Percentiles rank a stretch among this genome's conserved stretches.
These are phyloP conservation scores for Leccinum cinnamomeum DNA, from an alignment of 1,284 basidiomycete species.

Conservation along the genomic window DNA sequence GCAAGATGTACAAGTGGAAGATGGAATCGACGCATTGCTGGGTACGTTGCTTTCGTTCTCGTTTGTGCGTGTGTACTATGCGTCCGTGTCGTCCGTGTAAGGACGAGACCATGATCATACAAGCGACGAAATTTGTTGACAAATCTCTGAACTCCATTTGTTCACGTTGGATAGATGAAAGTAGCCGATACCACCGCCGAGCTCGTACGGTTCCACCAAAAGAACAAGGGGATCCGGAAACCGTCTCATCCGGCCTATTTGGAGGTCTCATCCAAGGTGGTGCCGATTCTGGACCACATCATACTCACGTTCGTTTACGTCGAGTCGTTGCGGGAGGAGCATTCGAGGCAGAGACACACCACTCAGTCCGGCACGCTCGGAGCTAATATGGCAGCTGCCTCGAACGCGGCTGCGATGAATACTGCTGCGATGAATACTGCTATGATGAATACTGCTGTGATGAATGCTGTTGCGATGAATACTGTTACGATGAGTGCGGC, in stretches of 20 bases:
- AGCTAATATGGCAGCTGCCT: too few relatives aligned
- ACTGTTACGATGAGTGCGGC: too few relatives aligned
- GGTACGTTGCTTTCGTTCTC: background rate
- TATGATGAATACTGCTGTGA: too few relatives aligned
- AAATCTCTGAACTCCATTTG: background rate
- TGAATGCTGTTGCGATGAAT: too few relatives aligned
- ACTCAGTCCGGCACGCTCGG: too few relatives aligned
- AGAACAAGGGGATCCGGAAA: constrained; percentile 21
- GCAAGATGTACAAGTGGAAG: constrained; percentile 30
- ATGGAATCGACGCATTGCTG: constrained; percentile 19
- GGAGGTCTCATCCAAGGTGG: constrained; percentile 17
- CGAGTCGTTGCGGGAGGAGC: constrained; percentile 19
- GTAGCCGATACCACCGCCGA: constrained; percentile 4
- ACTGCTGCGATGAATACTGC: too few relatives aligned
- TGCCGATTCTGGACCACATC: constrained; percentile 26
- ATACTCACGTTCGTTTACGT: constrained; percentile 27
- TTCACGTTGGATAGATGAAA: constrained; percentile 19
- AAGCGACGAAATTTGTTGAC: background rate
- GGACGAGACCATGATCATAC: background rate
- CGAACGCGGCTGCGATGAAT: too few relatives aligned
- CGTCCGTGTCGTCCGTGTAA: background rate
- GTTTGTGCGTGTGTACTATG: background rate
- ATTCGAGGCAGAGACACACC: background rate
- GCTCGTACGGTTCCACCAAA: constrained; percentile 24
- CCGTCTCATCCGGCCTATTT: constrained; percentile 23